Conservation (phyloP, 139 green algal species). For the Chlorella sorokiniana region DNA sequence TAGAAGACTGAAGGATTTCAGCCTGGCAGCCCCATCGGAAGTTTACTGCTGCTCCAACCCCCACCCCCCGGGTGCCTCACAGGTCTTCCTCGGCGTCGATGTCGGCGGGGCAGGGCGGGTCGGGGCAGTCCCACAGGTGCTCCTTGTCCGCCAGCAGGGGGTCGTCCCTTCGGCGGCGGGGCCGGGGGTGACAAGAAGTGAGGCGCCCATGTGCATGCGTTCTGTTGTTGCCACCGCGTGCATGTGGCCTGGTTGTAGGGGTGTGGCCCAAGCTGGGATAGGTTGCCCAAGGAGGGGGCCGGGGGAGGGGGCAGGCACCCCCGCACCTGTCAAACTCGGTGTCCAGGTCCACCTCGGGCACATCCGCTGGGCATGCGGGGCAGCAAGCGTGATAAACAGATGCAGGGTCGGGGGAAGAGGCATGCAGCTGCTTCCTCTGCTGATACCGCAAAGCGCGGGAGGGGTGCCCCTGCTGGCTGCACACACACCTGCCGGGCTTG, state of each 20-base stretch:
- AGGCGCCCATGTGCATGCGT: neutral
- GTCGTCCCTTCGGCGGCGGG: slow-evolving; percentile 2
- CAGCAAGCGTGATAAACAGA: too few relatives aligned
- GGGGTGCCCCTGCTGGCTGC: neutral
- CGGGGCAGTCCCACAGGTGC: slow-evolving; percentile 11
- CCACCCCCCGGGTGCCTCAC: too few relatives aligned
- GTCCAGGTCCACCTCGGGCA: slow-evolving; percentile 15
- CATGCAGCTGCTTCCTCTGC: too few relatives aligned
- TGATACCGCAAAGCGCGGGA: neutral
- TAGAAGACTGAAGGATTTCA: too few relatives aligned
- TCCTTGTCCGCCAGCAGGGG: slow-evolving; percentile 25
- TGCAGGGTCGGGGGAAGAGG: too few relatives aligned
- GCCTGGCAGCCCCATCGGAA: neutral
- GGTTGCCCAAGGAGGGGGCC: too few relatives aligned
- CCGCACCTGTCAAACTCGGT: slow-evolving; percentile 7
- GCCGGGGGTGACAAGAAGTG: neutral
- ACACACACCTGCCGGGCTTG: neutral
- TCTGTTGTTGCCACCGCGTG: neutral
- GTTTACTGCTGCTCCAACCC: neutral
- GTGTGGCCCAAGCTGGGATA: too few relatives aligned
- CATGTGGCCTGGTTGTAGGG: neutral
- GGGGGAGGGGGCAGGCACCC: neutral
- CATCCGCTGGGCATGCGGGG: neutral
- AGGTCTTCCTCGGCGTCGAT: slow-evolving; percentile 17
- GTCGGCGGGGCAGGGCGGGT: slow-evolving; percentile 18